Evolutionary conservation across 139 green algal species (phyloP).

Genomic region (Chlorella sp.): DNA sequence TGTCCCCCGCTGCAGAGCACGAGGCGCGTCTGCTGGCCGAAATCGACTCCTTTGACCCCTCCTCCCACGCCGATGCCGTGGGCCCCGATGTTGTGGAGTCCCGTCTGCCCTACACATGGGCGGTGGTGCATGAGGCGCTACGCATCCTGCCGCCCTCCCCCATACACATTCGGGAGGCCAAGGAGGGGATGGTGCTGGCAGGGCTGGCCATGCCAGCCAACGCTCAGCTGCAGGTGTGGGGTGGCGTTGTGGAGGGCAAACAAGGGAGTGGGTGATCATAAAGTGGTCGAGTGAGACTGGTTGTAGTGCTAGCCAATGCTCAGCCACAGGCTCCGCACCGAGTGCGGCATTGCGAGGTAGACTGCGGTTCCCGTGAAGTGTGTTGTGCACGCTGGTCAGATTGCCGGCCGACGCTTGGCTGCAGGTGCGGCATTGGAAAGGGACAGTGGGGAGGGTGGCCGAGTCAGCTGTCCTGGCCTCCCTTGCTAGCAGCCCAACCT

Average conservation of each 20-base stretch:
- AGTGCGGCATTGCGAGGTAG: no score
- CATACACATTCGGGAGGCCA: not conserved
- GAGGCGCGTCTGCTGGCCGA: conserved; percentile 21
- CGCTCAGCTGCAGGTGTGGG: not conserved
- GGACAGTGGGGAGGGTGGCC: no score
- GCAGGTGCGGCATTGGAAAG: no score
- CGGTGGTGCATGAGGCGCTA: not conserved
- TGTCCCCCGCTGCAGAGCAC: not conserved
- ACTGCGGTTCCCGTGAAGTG: no score
- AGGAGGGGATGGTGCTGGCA: not conserved
- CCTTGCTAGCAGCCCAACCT: no score
- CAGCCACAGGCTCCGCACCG: no score
- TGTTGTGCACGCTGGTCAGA: no score
- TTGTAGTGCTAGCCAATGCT: no score
- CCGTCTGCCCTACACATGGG: not conserved
- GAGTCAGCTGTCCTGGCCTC: no score
- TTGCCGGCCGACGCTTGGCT: no score
- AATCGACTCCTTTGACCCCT: not conserved
- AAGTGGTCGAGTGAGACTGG: no score
- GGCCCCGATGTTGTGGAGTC: not conserved
- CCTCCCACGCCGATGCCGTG: not conserved
- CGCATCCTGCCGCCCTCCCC: not conserved
- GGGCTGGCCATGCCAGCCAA: not conserved
- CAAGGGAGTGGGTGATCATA: no score
- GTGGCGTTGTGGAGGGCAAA: not conserved